Evolutionary conservation across 2,329 filamentous ascomycete genomes (phyloP), one percentile per base, ranked within the genome.

Genomic region (Fusarium sp.): DNA sequence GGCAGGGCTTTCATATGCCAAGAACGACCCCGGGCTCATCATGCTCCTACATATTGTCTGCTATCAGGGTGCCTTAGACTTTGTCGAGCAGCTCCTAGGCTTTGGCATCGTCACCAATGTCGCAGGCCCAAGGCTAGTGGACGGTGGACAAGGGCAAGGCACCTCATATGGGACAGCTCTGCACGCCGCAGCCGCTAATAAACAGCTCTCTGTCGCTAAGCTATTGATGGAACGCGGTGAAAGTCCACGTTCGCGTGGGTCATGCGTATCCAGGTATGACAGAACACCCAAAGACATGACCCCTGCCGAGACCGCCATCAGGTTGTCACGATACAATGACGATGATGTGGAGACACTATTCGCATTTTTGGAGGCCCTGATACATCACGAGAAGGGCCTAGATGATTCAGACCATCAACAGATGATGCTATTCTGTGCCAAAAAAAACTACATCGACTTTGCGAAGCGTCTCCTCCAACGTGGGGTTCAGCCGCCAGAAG

Each of bases 21-120:
- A 66, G 8, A 17, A 49, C 0, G 69, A 72, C 4, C 10, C 36
- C 0, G 69, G 60, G 0, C 14, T 72, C 1, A 31, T 72, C 0
- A 72, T 72, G 65, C 17, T 72, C 2, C 49, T 72, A 6, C 69
- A 72, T 2, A 70, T 72, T 4, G 17, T 31, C 0, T 72, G 69
- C 2, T 40, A 6, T 31, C n/a, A 33, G 12, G 69, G 69, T 16
- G 9, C 6, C 20, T 0, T 49, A 0, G 22, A 14, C 0, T 4
- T 8, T 20, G 36, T 66, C 0, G 11, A 49, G 4, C 12, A 55
- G 8, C 36, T 72, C 0, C 9, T 72, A 4, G 4, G 20, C 2
- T 55, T n/a, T 27, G 56, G 20, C 0, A 36, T 38, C 2, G 20
- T 1, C 5, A 27, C 49, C 3, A 27, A 49, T 1, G 16, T 31